phyloP scores from a whole-genome alignment of 2,329 filamentous ascomycete genomes.

The Clarireedia monteithiana region DNA sequence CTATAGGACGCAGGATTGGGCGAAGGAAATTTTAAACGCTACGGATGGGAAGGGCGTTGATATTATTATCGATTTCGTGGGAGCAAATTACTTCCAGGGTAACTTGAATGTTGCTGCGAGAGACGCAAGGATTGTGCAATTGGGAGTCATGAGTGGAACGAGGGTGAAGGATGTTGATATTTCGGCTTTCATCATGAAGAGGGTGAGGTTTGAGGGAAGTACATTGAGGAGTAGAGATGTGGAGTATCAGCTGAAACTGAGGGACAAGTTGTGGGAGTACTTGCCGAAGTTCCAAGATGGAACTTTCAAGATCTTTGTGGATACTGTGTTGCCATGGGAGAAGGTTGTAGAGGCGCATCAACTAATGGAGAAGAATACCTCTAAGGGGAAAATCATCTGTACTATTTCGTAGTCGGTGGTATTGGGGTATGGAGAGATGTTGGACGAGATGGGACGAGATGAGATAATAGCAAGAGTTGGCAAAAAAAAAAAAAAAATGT shows the following conservation, averaged over 20 bases:
- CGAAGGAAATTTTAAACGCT: constrained; percentile 57
- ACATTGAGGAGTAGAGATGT: constrained; percentile 72
- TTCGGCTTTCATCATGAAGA: constrained; percentile 63
- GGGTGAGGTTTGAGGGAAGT: constrained; percentile 73
- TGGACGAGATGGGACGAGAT: neutral
- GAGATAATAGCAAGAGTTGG: neutral
- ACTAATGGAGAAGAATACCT: constrained; percentile 63
- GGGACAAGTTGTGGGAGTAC: constrained; percentile 69
- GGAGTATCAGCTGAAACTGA: constrained; percentile 68
- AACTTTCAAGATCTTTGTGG: constrained; percentile 68
- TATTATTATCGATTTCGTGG: constrained; percentile 80
- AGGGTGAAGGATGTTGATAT: constrained; percentile 69
- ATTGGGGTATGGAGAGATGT: constrained; percentile 2
- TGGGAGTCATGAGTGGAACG: constrained; percentile 67
- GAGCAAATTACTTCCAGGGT: constrained; percentile 68
- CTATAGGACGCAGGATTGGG: constrained; percentile 74
- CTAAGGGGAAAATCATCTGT: constrained; percentile 65
- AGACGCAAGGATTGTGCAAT: constrained; percentile 68
- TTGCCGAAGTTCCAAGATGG: constrained; percentile 67
- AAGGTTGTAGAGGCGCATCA: constrained; percentile 64
- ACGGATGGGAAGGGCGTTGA: constrained; percentile 77
- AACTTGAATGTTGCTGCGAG: constrained; percentile 69
- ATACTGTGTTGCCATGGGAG: constrained; percentile 77
- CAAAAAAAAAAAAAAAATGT: no score
- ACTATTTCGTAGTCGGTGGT: constrained; percentile 25